Conservation (phyloP, 148 eudicot species). For the Arbutus unedo region DNA sequence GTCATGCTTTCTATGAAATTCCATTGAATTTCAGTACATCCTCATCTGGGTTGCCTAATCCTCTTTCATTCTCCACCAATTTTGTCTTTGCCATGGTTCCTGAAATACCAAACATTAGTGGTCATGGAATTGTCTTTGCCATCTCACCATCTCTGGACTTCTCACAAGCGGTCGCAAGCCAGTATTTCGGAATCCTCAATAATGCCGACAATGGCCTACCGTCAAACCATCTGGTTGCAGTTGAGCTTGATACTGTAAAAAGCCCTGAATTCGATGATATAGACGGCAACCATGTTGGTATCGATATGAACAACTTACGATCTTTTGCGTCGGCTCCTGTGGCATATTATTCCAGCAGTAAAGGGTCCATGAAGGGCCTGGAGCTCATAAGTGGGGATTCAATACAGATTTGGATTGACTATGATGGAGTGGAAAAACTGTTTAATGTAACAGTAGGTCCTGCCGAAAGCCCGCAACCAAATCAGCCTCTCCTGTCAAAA, state of each 20-base stretch:
- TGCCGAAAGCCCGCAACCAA: slow-evolving; percentile 23
- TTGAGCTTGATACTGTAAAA: slow-evolving; percentile 31
- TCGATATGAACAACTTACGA: slow-evolving; percentile 33
- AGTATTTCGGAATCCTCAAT: slow-evolving; percentile 24
- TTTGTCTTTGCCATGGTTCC: slow-evolving; percentile 18
- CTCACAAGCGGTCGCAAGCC: neutral
- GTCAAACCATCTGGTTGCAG: slow-evolving; percentile 27
- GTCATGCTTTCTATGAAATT: slow-evolving; percentile 25
- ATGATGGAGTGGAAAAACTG: slow-evolving; percentile 25
- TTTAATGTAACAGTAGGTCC: slow-evolving; percentile 39
- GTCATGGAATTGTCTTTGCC: slow-evolving; percentile 23
- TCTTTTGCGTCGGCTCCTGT: slow-evolving; percentile 32
- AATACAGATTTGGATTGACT: slow-evolving; percentile 44
- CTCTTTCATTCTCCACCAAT: slow-evolving; percentile 7
- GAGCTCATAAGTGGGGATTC: slow-evolving; percentile 29
- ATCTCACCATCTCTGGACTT: slow-evolving; percentile 21
- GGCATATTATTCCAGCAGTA: slow-evolving; percentile 26
- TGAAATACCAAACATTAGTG: neutral
- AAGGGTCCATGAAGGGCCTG: slow-evolving; percentile 17
- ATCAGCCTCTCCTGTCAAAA: slow-evolving; percentile 20
- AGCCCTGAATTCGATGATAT: slow-evolving; percentile 27
- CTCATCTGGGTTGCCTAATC: neutral
- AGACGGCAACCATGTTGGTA: slow-evolving; percentile 36
- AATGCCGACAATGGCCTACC: neutral
- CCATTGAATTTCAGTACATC: slow-evolving; percentile 2